Percentiles rank a stretch among this genome's conserved stretches.
These are phyloP conservation scores for Persicaria tinctoria DNA, from an alignment of 148 eudicot species.

Conservation along the genomic window DNA sequence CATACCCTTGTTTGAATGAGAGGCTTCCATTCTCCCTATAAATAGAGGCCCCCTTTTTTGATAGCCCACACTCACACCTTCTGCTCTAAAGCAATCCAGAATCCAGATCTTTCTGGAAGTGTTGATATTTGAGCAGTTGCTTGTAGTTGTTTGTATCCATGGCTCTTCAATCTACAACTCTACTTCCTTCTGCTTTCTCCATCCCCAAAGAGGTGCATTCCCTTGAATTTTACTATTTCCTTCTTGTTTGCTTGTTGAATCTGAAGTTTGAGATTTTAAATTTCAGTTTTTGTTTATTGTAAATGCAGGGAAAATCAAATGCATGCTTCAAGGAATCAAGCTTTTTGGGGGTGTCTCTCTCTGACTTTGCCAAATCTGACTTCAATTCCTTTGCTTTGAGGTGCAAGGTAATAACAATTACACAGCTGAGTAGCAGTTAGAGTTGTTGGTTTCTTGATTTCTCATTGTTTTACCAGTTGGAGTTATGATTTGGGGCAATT, in stretches of 20 bases:
- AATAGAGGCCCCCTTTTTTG: conserved; percentile 1
- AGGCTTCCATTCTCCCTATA: conserved; percentile 5
- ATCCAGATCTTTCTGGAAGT: background rate
- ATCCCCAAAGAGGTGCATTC: conserved; percentile 56
- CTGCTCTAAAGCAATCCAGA: background rate
- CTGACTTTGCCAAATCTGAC: conserved; percentile 30
- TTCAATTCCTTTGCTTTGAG: conserved; percentile 25
- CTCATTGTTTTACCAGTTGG: no score
- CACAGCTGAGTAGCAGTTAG: no score
- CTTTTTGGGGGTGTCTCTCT: conserved; percentile 36
- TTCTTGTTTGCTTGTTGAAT: background rate
- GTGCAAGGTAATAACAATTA: conserved; percentile 26
- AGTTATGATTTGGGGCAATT: background rate
- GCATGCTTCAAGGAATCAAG: conserved; percentile 34
- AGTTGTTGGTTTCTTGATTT: no score
- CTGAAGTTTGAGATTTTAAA: background rate
- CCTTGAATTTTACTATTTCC: background rate
- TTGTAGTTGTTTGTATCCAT: conserved; percentile 16
- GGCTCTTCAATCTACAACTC: conserved; percentile 76
- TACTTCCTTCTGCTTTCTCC: conserved; percentile 54
- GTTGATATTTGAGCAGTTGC: background rate
- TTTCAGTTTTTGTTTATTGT: background rate
- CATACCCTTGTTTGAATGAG: background rate
- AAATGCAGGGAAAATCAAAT: conserved; percentile 29
- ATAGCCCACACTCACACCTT: background rate